Evolutionary conservation across 306 rosid species (phyloP), one percentile per base, ranked within the genome.

Genomic region (Vigna reflexopilosa): DNA sequence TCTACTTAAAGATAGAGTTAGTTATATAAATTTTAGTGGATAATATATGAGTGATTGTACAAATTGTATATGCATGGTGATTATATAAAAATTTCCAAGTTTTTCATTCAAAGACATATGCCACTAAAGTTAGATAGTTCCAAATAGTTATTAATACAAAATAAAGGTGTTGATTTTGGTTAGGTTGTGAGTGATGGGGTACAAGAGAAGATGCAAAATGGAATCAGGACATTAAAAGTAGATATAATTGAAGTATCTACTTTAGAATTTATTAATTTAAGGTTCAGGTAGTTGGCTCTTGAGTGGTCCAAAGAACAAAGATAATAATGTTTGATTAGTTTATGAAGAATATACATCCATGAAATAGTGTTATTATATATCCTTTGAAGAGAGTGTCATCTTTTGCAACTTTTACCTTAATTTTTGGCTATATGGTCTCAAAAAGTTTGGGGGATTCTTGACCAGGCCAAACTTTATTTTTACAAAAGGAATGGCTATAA

Each of bases 191-290:
- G 51, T 52, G 26, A 0, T 9, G 55, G 54, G 74, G 58, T 28
- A 76, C 30, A 74, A 16, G 77, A 44, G 72, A 72, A 68, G 81
- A 81, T 69, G 87, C 77, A 73, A 79, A 85, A 73, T 40, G 73
- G 83, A 79, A 84, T 73, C 59, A 49, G 59, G 66, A 75, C 22
- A 86, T 59, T 28, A 71, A 79, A 80, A 72, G 76, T 68, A 49
- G 32, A 72, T 44, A 67, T 63, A 69, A 70, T 69, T 71, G 65
- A 67, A 15, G 58, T 34, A 77, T 58, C 55, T 28, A 10, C 72
- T 61, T 79, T 66, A 69, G 20, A 48, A 11, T 22, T 24, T 11
- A 57, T 10, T 57, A 57, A 36, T 71, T 67, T 55, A 73, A 58
- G 76, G 45, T 59, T 77, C 36, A 0, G 74, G 74, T 74, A 55